Base-by-base conservation (phyloP, 176 grass and related monocot species). In the Coix lacrymajobi region DNA sequence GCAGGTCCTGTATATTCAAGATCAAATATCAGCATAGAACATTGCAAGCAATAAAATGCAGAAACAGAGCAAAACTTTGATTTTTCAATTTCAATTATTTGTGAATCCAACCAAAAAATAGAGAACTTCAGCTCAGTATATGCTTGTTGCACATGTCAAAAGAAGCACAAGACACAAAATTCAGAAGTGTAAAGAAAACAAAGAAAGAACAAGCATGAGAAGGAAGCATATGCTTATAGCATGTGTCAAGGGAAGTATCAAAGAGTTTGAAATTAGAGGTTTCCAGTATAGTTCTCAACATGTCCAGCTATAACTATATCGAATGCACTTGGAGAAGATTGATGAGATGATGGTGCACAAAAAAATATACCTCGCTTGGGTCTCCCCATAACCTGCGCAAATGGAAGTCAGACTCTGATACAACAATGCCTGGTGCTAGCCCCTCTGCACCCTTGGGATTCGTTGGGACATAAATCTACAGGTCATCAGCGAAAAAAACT, bases 381-480 rank as follows among this genome's bases (percentile, higher is more conserved):
- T 88, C 62, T 89, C 93, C 93, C 93, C 93, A 95, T 85, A 92
- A 80, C 54, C 87, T 90, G 58, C 83, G 90, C 51, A 88, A 80
- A 85, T 95, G 88, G 79, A 95, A 90, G 73, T 95, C 85, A 8
- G 93, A 86, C 30, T 95, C 74, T 25, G 90, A 73, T 34, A 86
- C 93, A 75, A 95, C 79, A 6, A 95, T 83, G 37, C 65, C 90
- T 54, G 85, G 85, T 36, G 93, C 87, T 57, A 95, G 87, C 38
- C 64, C 77, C 81, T 92, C 93, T 80, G 90, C 87, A 65, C 87
- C 93, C 86, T 79, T 91, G 67, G 90, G 89, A 69, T 95, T 95
- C 60, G 78, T 90, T 38, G 89, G 88, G 16, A 90, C 88, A 90
- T 86, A 90, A 60, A 90, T 86, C 88, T 90, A 71, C 5, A 52